These are phyloP conservation scores for Gracilaria domingensis DNA, from an alignment of 23 red algal species.

Conservation along the genomic window DNA sequence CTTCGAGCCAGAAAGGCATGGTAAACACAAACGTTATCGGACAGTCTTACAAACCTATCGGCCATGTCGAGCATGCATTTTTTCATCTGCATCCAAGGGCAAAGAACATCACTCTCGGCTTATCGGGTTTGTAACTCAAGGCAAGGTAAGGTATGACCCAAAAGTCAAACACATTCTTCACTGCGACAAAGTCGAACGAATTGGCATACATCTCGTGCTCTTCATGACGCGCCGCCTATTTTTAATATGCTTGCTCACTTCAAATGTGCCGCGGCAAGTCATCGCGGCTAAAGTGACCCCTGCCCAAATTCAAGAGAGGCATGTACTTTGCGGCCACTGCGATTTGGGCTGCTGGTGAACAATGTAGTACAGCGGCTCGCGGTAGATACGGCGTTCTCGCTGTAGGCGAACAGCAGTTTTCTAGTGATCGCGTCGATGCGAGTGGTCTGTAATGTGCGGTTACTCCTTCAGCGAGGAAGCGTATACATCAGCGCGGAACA, in stretches of 20 bases:
- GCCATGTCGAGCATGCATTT: conserved; percentile 69
- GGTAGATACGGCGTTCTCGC: not conserved
- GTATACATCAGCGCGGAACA: conserved; percentile 23
- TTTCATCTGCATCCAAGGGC: conserved; percentile 75
- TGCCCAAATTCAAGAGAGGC: conserved; percentile 6
- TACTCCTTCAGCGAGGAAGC: not conserved
- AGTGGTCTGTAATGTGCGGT: not conserved
- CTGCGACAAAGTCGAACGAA: conserved; percentile 9
- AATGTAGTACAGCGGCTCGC: not conserved
- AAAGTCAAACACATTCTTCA: conserved; percentile 40
- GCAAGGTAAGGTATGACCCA: conserved; percentile 45
- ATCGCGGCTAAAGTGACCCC: not conserved
- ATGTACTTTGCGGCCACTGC: not conserved
- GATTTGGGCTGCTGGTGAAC: not conserved
- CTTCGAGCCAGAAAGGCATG: conserved; percentile 72
- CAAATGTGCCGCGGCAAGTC: conserved; percentile 45
- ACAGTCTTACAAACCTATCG: conserved; percentile 42
- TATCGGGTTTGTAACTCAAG: not conserved
- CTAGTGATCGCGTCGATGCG: not conserved
- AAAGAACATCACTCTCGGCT: conserved; percentile 54
- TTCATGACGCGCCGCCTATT: conserved; percentile 39
- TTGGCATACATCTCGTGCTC: conserved; percentile 45
- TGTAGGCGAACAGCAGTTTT: not conserved
- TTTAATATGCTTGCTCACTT: conserved; percentile 60
- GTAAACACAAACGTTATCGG: conserved; percentile 62